Evolutionary conservation across 257 asterid species (phyloP), one percentile per base, ranked within the genome.

Genomic region (Solanum piurae): DNA sequence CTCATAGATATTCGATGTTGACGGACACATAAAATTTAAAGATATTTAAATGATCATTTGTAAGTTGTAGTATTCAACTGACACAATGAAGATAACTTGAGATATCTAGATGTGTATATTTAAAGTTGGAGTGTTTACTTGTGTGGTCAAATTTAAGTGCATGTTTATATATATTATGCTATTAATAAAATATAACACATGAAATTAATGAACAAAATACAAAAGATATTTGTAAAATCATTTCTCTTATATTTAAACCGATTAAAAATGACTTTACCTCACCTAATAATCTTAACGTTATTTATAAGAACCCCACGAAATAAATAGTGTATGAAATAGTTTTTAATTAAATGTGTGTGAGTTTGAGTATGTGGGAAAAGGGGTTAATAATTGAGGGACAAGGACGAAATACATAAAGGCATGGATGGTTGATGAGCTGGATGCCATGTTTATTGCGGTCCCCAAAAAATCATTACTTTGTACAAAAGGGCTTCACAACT

Each of bases 1-100:
- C 0, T 49, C 1, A 49, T 14, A 0, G 9, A 49, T 3, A 49
- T 49, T 1, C 8, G 0, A 49, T 0, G 0, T 0, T 14, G 8
- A 49, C 0, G 16, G 1, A 0, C 21, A 2, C 0, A 49, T 5
- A 2, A 49, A 49, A 49, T 49, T 14, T 49, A 1, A 49, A 14
- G 16, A 6, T 49, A 0, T 49, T 49, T 0, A 49, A 5, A 49
- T 49, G 1, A 49, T 49, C 3, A 49, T 49, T 49, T 49, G 21
- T 14, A 8, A 49, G 60, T 49, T 1, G 7, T 6, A 7, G 2
- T 37, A 0, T 37, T 37, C 7, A 46, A 13, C 2, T 46, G 20
- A 46, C 58, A 46, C 1, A 46, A 46, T 4, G 3, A 46, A 2
- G 6, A 46, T 46, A 46, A 46, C 18, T 46, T 13, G 18, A 46